Conservation (phyloP, 805 yeast genomes). For the Metschnikowia corniflorae region DNA sequence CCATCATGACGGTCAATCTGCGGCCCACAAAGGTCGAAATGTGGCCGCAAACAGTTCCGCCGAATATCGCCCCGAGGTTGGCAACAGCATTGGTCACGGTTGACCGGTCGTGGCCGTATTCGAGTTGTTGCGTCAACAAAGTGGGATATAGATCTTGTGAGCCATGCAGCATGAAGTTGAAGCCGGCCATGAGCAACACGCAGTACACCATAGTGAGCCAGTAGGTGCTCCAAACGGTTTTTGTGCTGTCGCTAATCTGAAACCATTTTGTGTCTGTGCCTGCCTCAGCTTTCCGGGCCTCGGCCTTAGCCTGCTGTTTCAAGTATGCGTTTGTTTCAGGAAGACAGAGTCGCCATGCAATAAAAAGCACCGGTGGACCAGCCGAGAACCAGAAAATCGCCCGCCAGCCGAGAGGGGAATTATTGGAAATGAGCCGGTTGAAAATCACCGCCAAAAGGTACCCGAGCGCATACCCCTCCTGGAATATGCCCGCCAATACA, state of each 20-base stretch:
- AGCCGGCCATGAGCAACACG: slow-evolving; percentile 45
- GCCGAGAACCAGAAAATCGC: slow-evolving; percentile 67
- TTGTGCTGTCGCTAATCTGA: slow-evolving; percentile 11
- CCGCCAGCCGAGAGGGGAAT: slow-evolving; percentile 57
- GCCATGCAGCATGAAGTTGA: slow-evolving; percentile 42
- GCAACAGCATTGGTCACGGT: slow-evolving; percentile 42
- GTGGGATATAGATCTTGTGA: slow-evolving; percentile 44
- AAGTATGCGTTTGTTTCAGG: slow-evolving; percentile 62
- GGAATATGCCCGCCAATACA: slow-evolving; percentile 63
- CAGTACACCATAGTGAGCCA: slow-evolving; percentile 61
- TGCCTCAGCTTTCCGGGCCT: slow-evolving; percentile 2
- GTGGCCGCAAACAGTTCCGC: slow-evolving; percentile 45
- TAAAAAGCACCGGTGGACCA: slow-evolving; percentile 59
- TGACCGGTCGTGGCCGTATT: slow-evolving; percentile 28
- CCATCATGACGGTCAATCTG: slow-evolving; percentile 31
- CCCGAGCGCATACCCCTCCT: slow-evolving; percentile 78
- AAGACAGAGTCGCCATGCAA: slow-evolving; percentile 49
- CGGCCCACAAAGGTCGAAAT: slow-evolving; percentile 35
- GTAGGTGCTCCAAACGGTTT: slow-evolving; percentile 39
- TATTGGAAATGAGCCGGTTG: slow-evolving; percentile 52
- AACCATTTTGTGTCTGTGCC: slow-evolving; percentile 11
- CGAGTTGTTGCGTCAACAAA: slow-evolving; percentile 32
- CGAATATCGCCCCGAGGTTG: slow-evolving; percentile 40
- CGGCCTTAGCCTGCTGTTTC: slow-evolving; percentile 14
- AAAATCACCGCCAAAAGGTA: slow-evolving; percentile 62